Evolutionary conservation across 1,284 basidiomycete genomes (phyloP), one percentile per base, ranked within the genome.

Genomic region (Heterobasidion parviporum): DNA sequence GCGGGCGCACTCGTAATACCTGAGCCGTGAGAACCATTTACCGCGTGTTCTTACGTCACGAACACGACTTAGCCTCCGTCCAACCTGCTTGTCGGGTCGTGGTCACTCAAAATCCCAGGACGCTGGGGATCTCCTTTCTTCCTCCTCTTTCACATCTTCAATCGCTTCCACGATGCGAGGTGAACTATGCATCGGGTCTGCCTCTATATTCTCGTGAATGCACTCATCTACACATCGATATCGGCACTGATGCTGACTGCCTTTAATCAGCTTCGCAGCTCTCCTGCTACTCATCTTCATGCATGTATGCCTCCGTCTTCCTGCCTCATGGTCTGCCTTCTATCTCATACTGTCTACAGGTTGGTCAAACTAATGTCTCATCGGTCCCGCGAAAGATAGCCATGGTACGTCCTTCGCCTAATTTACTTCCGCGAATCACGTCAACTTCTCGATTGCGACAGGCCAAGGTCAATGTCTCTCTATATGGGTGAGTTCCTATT

Each of bases 361-460:
- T 91, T 57, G 88, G 85, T 55, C 89, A 91, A 79, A 89, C 85
- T 65, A 90, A 83, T 67, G 86, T 85, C 49, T 82, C 84, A 18
- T 75, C 73, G 38, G 82, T 89, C 32, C 86, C 88, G 59, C 79
- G 81, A 59, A 78, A 76, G 59, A 81, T 92, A 58, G 77, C 79
- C 57, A 86, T 92, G 87, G 88, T 88, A 67, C 45, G 71, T 56
- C 58, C 43, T 49, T n/a, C 47, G 10, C 50, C 47, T 44, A 34
- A 34, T 18, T 36, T 32, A 35, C 52, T 52, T 49, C 52, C 26
- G 33, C 38, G 32, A n/a, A 34, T 33, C 51, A 51, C 32, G 46
- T 53, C 44, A 43, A 50, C 26, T 33, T 44, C 46, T 58, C n/a
- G 57, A 53, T 62, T 53, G 57, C 54, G 60, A 53, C 63, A 91